Evolutionary conservation across 2,329 filamentous ascomycete genomes (phyloP).

Genomic region (Fusarium heterosporum): DNA sequence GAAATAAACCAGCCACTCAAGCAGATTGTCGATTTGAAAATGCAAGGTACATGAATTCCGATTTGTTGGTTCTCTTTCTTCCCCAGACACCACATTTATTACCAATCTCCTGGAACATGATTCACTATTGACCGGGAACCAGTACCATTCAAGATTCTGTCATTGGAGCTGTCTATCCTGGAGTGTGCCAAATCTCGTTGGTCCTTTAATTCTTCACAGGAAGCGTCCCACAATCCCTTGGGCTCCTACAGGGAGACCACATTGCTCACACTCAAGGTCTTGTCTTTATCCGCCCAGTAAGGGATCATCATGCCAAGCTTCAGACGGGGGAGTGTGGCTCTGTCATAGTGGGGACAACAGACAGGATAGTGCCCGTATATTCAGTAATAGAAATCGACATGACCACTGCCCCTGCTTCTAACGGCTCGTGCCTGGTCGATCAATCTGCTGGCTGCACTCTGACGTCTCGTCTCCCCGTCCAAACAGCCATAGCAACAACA

Average conservation of each 20-base stretch:
- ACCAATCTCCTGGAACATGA: slow-evolving; percentile 14
- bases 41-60: neutral
- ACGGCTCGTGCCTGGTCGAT: neutral
- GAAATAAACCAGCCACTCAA: slow-evolving; percentile 28
- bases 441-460: slow-evolving; percentile 1
- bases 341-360: slow-evolving; percentile 3
- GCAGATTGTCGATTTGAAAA: slow-evolving; percentile 21
- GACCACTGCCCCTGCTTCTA: slow-evolving; percentile 23
- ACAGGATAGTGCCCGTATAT: slow-evolving; percentile 7
- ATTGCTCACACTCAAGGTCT: slow-evolving; percentile 1
- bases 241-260: slow-evolving; percentile 6
- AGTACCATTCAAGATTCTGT: neutral
- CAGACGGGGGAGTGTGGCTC: slow-evolving; percentile 21
- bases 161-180: neutral
- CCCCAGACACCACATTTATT: slow-evolving; percentile 5
- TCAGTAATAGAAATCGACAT: slow-evolving; percentile 10
- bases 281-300: slow-evolving; percentile 5
- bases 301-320: neutral
- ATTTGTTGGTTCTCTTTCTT: slow-evolving; percentile 6
- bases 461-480: neutral
- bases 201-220: neutral
- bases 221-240: slow-evolving; percentile 9
- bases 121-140: neutral
- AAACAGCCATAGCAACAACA: slow-evolving; percentile 12
- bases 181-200: neutral